A percentile compares a stretch with the other conserved stretches of the same genome.
Evolutionary conservation across 2,329 filamentous ascomycete genomes (phyloP).

Genomic region (Cladosporium phlei): DNA sequence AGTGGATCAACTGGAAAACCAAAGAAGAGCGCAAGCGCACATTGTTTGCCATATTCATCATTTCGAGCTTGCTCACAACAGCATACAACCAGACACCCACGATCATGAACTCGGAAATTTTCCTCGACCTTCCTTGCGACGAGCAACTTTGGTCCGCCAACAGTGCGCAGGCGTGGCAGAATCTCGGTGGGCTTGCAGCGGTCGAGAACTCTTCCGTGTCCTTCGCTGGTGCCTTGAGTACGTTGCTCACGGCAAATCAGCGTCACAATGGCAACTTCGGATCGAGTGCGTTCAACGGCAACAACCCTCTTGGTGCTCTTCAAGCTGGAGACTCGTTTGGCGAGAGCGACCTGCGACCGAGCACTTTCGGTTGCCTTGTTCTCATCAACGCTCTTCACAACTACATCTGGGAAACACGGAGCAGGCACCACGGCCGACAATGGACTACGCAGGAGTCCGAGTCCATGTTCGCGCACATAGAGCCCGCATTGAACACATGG

Average conservation of each 20-base stretch:
- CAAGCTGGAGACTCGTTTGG: conserved; percentile 18
- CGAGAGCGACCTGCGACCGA: conserved; percentile 67
- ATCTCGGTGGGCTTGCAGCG: conserved; percentile 66
- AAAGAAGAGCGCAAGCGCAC: conserved; percentile 90
- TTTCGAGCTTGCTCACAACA: conserved; percentile 85
- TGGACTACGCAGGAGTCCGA: conserved; percentile 93
- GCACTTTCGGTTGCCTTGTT: conserved; percentile 85
- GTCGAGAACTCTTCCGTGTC: conserved; percentile 67
- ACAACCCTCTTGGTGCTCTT: conserved; percentile 18
- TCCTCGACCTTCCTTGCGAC: conserved; percentile 83
- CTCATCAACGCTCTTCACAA: conserved; percentile 94
- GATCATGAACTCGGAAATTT: conserved; percentile 89
- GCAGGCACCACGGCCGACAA: conserved; percentile 78
- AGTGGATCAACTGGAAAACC: conserved; percentile 86
- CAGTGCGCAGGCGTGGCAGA: conserved; percentile 73
- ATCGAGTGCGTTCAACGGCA: conserved; percentile 21
- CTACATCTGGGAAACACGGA: conserved; percentile 96
- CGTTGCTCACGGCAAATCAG: conserved; percentile 73
- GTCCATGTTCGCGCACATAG: conserved; percentile 91
- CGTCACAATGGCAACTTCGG: conserved; percentile 35
- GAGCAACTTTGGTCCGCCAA: conserved; percentile 87
- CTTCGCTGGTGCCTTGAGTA: conserved; percentile 77
- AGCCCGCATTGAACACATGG: conserved; percentile 91
- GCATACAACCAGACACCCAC: conserved; percentile 90
- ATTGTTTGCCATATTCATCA: conserved; percentile 81